A percentile compares a stretch with the other conserved stretches of the same genome.
phyloP scores from a whole-genome alignment of 2,329 filamentous ascomycete genomes.

The Eutypella sp. region DNA sequence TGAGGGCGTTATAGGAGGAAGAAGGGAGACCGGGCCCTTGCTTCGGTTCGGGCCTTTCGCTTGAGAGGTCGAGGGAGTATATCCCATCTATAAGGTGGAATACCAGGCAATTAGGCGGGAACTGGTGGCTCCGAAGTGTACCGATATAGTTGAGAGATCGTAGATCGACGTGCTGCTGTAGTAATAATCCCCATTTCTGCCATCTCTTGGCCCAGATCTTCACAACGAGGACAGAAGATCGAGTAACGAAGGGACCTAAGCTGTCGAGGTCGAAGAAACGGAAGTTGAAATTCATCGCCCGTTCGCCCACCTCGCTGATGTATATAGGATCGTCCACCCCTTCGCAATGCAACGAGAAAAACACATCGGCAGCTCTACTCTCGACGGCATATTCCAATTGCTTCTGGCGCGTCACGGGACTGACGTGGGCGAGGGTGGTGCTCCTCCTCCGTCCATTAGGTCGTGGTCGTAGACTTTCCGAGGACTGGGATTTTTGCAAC shows the following conservation, averaged over 20 bases:
- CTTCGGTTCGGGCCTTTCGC: conserved; percentile 44
- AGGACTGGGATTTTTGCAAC: conserved; percentile 53
- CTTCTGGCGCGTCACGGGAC: conserved; percentile 57
- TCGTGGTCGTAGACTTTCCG: conserved; percentile 41
- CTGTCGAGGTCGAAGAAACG: conserved; percentile 71
- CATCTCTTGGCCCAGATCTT: conserved; percentile 68
- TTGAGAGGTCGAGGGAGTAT: conserved; percentile 71
- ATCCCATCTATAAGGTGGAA: conserved; percentile 84
- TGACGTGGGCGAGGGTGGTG: conserved; percentile 42
- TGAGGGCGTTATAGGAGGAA: conserved; percentile 81
- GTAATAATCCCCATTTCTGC: conserved; percentile 54
- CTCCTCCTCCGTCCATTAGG: conserved; percentile 40
- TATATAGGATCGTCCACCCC: conserved; percentile 71
- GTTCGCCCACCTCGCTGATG: conserved; percentile 74
- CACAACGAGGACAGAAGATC: conserved; percentile 60
- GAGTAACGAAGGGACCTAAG: conserved; percentile 58
- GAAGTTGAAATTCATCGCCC: conserved; percentile 89
- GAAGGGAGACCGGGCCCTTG: conserved; percentile 51
- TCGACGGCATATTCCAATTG: conserved; percentile 70
- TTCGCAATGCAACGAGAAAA: conserved; percentile 76
- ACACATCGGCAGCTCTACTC: conserved; percentile 74
- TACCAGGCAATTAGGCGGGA: conserved; percentile 77
- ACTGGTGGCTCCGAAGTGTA: conserved; percentile 61
- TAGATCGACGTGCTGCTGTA: conserved; percentile 69
- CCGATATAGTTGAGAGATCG: conserved; percentile 74